A percentile compares a stretch with the other conserved stretches of the same genome.
These are phyloP conservation scores for Phytophthora capsici DNA, from an alignment of 352 stramenopile genomes.

Conservation along the genomic window DNA sequence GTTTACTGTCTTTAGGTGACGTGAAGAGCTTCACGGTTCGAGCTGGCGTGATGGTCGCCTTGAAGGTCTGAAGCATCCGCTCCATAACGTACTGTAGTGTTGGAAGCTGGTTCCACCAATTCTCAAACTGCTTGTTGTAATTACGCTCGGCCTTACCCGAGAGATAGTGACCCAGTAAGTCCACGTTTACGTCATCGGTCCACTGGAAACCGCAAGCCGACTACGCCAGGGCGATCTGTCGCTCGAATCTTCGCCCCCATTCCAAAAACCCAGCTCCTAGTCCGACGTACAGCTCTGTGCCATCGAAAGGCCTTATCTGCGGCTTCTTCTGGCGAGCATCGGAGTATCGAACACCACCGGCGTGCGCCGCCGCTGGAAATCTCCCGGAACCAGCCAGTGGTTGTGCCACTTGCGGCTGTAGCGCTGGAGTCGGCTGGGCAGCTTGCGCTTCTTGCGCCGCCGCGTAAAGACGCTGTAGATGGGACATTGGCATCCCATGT, in stretches of 20 bases:
- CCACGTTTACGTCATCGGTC: background rate
- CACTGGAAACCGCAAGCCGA: background rate
- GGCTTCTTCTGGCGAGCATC: too few relatives aligned
- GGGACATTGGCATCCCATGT: background rate
- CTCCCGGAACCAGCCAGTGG: too few relatives aligned
- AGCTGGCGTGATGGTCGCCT: conserved; percentile 2
- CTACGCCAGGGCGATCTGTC: background rate
- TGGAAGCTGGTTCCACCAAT: background rate
- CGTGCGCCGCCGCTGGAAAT: too few relatives aligned
- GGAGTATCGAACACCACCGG: too few relatives aligned
- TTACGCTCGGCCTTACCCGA: background rate
- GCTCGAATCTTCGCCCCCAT: background rate
- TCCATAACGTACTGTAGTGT: conserved; percentile 7
- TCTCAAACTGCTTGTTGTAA: background rate
- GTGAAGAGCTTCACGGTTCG: background rate
- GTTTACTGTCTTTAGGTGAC: too few relatives aligned
- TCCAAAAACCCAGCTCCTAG: background rate
- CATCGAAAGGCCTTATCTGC: too few relatives aligned
- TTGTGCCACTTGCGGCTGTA: too few relatives aligned
- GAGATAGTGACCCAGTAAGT: background rate
- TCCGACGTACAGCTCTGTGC: too few relatives aligned
- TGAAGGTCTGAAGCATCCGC: conserved; percentile 1
- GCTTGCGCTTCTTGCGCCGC: background rate
- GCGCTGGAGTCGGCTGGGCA: too few relatives aligned
- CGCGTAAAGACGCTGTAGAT: background rate